A percentile compares a stretch with the other conserved stretches of the same genome.
These are phyloP conservation scores for Brachypodium distachyon DNA, from an alignment of 202 grass and related monocot species.

Conservation along the genomic window DNA sequence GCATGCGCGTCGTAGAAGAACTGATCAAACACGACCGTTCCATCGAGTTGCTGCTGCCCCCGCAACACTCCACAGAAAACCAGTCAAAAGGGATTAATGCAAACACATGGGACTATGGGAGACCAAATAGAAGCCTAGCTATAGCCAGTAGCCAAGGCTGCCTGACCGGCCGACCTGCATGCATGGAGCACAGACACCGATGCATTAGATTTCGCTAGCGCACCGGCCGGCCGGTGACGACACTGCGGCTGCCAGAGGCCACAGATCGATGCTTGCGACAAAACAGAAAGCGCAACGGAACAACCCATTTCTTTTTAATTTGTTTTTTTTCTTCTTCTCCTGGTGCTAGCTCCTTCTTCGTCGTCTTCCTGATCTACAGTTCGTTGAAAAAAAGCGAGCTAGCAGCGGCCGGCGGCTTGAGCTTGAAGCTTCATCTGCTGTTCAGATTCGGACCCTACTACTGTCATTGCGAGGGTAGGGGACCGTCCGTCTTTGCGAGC, in stretches of 20 bases:
- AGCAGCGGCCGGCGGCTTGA: conserved; percentile 22
- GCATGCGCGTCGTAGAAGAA: too few relatives aligned
- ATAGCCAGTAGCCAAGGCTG: conserved; percentile 8
- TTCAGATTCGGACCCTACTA: conserved; percentile 11
- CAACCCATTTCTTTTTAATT: neutral
- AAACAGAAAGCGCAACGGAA: conserved; percentile 35
- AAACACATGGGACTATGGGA: neutral
- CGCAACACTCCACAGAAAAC: too few relatives aligned
- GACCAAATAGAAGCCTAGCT: conserved; percentile 25
- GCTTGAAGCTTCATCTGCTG: conserved; percentile 31
- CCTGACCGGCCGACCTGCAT: neutral
- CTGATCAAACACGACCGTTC: too few relatives aligned
- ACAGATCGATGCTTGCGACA: conserved; percentile 30
- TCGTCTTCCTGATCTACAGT: conserved; percentile 20
- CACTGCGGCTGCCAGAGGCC: conserved; percentile 5
- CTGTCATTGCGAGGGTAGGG: conserved; percentile 28
- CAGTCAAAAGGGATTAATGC: conserved; percentile 39
- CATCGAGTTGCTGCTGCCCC: too few relatives aligned
- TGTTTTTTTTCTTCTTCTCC: neutral
- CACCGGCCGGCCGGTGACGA: conserved; percentile 35
- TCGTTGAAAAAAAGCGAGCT: too few relatives aligned
- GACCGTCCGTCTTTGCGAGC: conserved; percentile 32
- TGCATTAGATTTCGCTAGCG: conserved; percentile 7
- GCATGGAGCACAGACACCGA: conserved; percentile 20
- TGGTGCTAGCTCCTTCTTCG: too few relatives aligned